phyloP scores from a whole-genome alignment of 805 yeast species.

The Zygosaccharomyces lentus region DNA sequence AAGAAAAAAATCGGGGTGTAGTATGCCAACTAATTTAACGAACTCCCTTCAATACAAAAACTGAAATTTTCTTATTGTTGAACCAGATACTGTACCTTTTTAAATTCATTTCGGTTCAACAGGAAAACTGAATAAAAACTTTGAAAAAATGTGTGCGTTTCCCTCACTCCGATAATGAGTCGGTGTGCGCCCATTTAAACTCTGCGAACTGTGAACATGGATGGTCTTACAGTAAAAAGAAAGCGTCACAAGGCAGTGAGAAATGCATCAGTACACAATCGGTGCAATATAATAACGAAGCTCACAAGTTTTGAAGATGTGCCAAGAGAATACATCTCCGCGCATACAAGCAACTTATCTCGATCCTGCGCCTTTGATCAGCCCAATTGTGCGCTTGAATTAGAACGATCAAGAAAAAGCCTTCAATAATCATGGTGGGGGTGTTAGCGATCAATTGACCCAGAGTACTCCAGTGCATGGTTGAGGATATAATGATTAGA shows the following conservation, averaged over 20 bases:
- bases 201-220: too few species aligned
- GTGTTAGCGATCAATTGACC: conserved; percentile 41
- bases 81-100: too few species aligned
- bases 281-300: background rate
- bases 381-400: conserved; percentile 39
- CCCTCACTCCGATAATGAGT: too few species aligned
- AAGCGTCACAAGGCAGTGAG: background rate
- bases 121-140: too few species aligned
- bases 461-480: conserved; percentile 38
- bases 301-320: background rate
- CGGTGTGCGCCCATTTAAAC: too few species aligned
- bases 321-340: conserved; percentile 20
- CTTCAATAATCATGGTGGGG: conserved; percentile 44
- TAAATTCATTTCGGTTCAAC: too few species aligned
- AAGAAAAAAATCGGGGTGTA: too few species aligned
- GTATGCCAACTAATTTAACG: too few species aligned
- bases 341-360: conserved; percentile 22
- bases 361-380: conserved; percentile 27
- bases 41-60: too few species aligned
- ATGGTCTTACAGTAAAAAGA: too few species aligned
- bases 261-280: background rate
- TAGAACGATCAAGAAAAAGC: conserved; percentile 38
- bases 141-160: too few species aligned
- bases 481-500: conserved; percentile 35
- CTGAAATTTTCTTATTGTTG: too few species aligned